Base-by-base conservation (phyloP, 2,329 filamentous ascomycete genomes). In the Sclerotinia glacialis region DNA sequence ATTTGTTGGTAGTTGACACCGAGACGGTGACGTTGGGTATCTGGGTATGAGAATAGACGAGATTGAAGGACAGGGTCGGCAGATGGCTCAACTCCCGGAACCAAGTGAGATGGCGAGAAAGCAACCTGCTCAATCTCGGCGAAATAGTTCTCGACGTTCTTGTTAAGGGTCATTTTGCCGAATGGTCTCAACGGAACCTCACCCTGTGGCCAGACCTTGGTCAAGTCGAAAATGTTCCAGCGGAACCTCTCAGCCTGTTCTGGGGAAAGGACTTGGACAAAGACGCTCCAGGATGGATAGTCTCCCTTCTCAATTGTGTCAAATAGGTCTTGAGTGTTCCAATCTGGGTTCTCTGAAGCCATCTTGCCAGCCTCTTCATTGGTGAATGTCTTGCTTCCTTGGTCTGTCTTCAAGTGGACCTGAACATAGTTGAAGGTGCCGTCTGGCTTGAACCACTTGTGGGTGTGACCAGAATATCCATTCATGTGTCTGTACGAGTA, bases 1-100 rank as follows among this genome's bases (percentile, higher is more conserved):
- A 86, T 76, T 73, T 86, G 84, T 73, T 86, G 83, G 74, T 85
- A 86, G 77, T 86, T 86, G 70, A 78, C 79, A 37, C 84, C 84
- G 26, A 86, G 75, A 34, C 83, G 81, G 76, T 86, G 82, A 67
- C 83, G 82, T 73, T 86, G 84, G 5, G 84, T 87, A 73, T 91
- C 88, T 14, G 86, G 85, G 78, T 90, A 90, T 1, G 87, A 89
- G 81, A 90, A 90, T 50, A 90, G 81, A 66, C 88, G 86, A 49
- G 84, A 85, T 77, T 91, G 88, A 3, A 91, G 80, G 47, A 91
- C 86, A 1, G 88, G 88, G 71, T 91, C 89, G 69, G 86, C 86
- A 12, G 87, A 89, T 18, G 87, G 85, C 77, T 90, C 88, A 66
- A 89, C 85, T 64, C 88, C 88, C 4, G 88, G 87, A 4, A 86